Evolutionary conservation across 768 basidiomycete species (phyloP).

Genomic region (Collybia mongolica): DNA sequence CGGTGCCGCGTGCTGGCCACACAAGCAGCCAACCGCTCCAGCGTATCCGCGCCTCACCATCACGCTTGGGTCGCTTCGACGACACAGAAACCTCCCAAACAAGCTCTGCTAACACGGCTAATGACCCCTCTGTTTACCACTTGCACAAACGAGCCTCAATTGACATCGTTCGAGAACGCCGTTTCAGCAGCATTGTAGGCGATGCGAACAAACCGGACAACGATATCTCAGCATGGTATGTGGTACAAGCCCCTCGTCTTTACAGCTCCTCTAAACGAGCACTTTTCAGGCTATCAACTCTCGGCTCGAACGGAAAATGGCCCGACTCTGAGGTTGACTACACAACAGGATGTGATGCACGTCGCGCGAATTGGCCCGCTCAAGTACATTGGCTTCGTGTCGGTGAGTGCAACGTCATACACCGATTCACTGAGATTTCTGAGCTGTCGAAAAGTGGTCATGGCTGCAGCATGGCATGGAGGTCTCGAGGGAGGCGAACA

Average conservation of each 20-base stretch:
- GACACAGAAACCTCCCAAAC: too few relatives aligned
- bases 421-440: not conserved
- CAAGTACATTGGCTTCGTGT: slow-evolving; percentile 49
- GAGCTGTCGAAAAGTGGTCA: slow-evolving; percentile 29
- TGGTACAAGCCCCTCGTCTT: too few relatives aligned
- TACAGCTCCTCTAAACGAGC: too few relatives aligned
- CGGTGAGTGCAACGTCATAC: slow-evolving; percentile 24
- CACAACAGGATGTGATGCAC: slow-evolving; percentile 48
- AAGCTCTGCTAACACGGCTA: too few relatives aligned
- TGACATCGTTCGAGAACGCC: slow-evolving; percentile 13
- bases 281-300: slow-evolving; percentile 14
- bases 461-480: slow-evolving; percentile 54
- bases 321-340: slow-evolving; percentile 45
- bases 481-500: slow-evolving; percentile 37
- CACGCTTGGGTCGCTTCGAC: too few relatives aligned
- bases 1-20: too few relatives aligned
- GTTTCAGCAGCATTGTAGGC: slow-evolving; percentile 12
- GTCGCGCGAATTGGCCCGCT: slow-evolving; percentile 58
- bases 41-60: too few relatives aligned
- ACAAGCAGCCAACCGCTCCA: too few relatives aligned
- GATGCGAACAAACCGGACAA: slow-evolving; percentile 3
- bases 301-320: slow-evolving; percentile 36
- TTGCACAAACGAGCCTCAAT: slow-evolving; percentile 18
- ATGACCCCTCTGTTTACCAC: too few relatives aligned
- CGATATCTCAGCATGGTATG: slow-evolving; percentile 17